phyloP scores from a whole-genome alignment of 75 land plant species.

The Pinus albicaulis region DNA sequence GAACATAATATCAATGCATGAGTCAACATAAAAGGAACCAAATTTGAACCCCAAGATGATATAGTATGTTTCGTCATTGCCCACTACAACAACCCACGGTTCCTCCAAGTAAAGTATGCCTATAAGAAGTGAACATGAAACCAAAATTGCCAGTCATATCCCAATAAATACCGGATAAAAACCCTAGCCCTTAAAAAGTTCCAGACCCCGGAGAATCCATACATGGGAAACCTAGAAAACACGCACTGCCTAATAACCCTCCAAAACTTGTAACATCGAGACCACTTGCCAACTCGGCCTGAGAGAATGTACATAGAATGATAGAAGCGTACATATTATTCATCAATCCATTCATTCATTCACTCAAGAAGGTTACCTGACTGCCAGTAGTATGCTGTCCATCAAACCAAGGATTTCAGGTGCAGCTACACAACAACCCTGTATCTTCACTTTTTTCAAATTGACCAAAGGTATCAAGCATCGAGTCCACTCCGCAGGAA shows the following conservation, averaged over 20 bases:
- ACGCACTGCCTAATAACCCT: no score
- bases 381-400: conserved; percentile 54
- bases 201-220: neutral
- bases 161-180: neutral
- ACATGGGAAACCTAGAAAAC: neutral
- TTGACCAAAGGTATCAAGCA: conserved; percentile 78
- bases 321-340: no score
- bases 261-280: no score
- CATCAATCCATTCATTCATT: neutral
- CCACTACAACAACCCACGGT: neutral
- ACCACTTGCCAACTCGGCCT: no score
- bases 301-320: no score
- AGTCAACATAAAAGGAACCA: neutral
- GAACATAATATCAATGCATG: neutral
- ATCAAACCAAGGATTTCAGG: conserved; percentile 61
- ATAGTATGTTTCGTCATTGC: neutral
- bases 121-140: neutral
- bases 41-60: neutral
- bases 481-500: conserved; percentile 91
- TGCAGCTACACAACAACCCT: conserved; percentile 56
- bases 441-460: conserved; percentile 51
- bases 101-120: neutral
- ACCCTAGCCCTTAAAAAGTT: no score
- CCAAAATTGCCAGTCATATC: neutral
- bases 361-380: conserved; percentile 40